A percentile compares a stretch with the other conserved stretches of the same genome.
phyloP scores from a whole-genome alignment of 495 filamentous ascomycete species.

The Melanomma pulvis-pyrius region DNA sequence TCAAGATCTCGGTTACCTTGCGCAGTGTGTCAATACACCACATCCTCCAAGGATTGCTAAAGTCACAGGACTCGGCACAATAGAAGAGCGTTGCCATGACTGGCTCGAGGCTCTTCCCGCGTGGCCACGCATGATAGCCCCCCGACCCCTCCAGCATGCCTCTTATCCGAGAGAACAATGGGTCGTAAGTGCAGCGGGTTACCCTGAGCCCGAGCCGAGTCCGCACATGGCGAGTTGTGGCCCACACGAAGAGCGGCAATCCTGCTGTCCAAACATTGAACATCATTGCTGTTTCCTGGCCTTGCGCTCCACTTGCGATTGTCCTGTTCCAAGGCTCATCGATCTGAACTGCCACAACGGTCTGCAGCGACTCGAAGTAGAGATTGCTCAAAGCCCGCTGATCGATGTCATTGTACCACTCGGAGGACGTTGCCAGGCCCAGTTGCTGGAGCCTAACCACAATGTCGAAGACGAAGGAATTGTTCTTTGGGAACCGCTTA shows the following conservation, averaged over 20 bases:
- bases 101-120: slow-evolving; percentile 24
- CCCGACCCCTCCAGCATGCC: slow-evolving; percentile 11
- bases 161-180: slow-evolving; percentile 12
- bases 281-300: slow-evolving; percentile 21
- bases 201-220: background rate
- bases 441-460: slow-evolving; percentile 28
- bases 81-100: slow-evolving; percentile 26
- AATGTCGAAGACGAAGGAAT: slow-evolving; percentile 29
- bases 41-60: slow-evolving; percentile 5
- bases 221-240: slow-evolving; percentile 21
- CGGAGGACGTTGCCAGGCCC: slow-evolving; percentile 14
- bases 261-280: slow-evolving; percentile 24
- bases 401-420: slow-evolving; percentile 25
- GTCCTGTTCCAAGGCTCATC: slow-evolving; percentile 30
- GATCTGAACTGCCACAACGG: background rate
- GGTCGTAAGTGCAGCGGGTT: slow-evolving; percentile 1
- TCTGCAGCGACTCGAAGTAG: slow-evolving; percentile 32
- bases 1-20: slow-evolving; percentile 23
- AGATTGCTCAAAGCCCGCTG: slow-evolving; percentile 26
- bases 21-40: slow-evolving; percentile 24
- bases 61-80: slow-evolving; percentile 19
- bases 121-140: slow-evolving; percentile 22
- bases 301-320: background rate
- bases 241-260: slow-evolving; percentile 25
- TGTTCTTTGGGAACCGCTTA: slow-evolving; percentile 33